phyloP scores from a whole-genome alignment of 2,329 filamentous ascomycete genomes.

The Beauveria sp. region DNA sequence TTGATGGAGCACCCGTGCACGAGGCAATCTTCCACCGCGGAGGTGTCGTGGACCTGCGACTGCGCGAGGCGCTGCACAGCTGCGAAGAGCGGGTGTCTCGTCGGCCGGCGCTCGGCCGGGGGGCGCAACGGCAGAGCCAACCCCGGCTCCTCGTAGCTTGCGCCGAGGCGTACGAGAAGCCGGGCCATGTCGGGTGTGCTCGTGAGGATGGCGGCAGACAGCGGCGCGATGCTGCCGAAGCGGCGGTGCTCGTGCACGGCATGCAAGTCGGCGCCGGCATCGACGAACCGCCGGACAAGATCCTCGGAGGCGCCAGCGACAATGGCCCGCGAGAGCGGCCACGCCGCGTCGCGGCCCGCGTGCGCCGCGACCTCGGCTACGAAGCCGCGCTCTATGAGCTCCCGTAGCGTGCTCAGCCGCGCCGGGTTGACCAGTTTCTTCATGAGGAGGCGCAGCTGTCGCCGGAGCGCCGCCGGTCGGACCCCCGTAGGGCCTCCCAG shows the following conservation, averaged over 20 bases:
- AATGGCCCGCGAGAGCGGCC: conserved; percentile 3
- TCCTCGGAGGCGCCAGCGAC: background rate
- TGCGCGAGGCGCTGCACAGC: background rate
- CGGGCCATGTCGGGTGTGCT: background rate
- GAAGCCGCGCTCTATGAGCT: background rate
- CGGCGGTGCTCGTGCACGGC: background rate
- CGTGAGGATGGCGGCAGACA: background rate
- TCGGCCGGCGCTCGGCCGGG: background rate
- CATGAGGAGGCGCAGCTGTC: background rate
- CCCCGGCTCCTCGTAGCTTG: background rate
- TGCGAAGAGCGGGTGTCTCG: background rate
- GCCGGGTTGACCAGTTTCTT: background rate
- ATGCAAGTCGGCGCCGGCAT: background rate
- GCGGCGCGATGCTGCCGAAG: background rate
- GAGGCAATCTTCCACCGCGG: background rate
- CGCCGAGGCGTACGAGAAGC: background rate
- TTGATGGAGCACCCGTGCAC: conserved; percentile 1
- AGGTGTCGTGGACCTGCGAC: background rate
- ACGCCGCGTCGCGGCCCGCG: background rate
- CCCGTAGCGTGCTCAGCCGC: background rate
- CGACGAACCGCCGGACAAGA: background rate
- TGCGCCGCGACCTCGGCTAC: background rate
- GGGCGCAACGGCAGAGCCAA: background rate
- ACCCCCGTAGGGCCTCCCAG: background rate
- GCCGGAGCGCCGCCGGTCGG: background rate